Conservation (phyloP, 305 asterid species). For the Lippia alba region DNA sequence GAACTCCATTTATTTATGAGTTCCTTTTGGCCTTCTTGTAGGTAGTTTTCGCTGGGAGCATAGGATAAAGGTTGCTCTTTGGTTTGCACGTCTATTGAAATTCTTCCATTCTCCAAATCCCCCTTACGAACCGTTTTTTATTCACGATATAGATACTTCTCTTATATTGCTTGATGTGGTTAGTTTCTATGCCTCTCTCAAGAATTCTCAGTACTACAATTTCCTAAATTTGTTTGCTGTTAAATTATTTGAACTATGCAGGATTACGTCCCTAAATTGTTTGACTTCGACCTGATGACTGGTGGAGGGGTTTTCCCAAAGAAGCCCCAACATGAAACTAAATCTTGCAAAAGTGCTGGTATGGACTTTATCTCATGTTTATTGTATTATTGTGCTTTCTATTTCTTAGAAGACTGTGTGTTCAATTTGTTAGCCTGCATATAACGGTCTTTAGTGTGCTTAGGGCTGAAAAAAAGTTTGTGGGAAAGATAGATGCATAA, state of each 20-base stretch:
- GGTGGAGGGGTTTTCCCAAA: no score
- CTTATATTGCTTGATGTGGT: constrained; percentile 14
- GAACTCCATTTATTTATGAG: no score
- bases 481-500: no score
- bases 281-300: no score
- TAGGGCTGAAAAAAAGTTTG: no score
- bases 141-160: background rate
- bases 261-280: no score
- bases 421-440: background rate
- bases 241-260: background rate
- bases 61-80: constrained; percentile 8
- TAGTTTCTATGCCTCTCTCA: background rate
- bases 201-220: background rate
- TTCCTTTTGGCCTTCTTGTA: background rate
- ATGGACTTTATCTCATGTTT: no score
- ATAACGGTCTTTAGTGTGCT: no score
- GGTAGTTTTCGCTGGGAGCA: background rate
- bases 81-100: background rate
- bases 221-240: background rate
- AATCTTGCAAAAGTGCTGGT: no score
- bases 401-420: background rate
- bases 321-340: no score
- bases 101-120: background rate
- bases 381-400: background rate
- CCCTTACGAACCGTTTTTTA: background rate